Percentiles rank a stretch among this genome's conserved stretches.
phyloP scores from a whole-genome alignment of 768 basidiomycete species.

The Trametes meyenii region DNA sequence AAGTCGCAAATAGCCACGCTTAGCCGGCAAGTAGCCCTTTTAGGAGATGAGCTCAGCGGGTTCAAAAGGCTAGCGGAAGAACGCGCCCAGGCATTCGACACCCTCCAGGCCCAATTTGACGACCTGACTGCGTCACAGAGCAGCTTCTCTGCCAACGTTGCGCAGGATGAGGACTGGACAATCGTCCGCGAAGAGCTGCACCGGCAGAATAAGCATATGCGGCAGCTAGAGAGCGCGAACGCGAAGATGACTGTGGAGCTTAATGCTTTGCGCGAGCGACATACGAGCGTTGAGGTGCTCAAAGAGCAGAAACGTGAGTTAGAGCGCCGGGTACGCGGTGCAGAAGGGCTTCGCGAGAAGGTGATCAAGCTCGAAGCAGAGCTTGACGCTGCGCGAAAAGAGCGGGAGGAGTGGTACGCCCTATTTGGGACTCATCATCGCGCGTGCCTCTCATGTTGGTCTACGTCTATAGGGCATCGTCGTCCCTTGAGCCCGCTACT shows the following conservation, averaged over 20 bases:
- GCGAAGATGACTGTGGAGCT: slow-evolving; percentile 58
- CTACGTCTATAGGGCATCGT: slow-evolving; percentile 39
- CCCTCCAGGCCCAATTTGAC: slow-evolving; percentile 52
- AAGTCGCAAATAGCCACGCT: slow-evolving; percentile 54
- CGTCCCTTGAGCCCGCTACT: slow-evolving; percentile 36
- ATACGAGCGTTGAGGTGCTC: slow-evolving; percentile 68
- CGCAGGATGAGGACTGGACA: slow-evolving; percentile 58
- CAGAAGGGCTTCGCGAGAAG: slow-evolving; percentile 59
- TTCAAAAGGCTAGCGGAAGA: slow-evolving; percentile 45
- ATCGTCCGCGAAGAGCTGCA: slow-evolving; percentile 71
- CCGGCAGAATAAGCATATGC: slow-evolving; percentile 63
- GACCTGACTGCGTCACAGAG: slow-evolving; percentile 43
- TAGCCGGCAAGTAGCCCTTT: slow-evolving; percentile 45
- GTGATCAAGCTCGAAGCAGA: slow-evolving; percentile 65
- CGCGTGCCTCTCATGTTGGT: neutral
- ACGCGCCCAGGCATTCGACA: slow-evolving; percentile 43
- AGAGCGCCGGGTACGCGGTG: slow-evolving; percentile 50
- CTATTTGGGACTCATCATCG: neutral
- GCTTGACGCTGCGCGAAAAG: slow-evolving; percentile 58
- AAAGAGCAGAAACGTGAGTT: slow-evolving; percentile 73
- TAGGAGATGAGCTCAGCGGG: slow-evolving; percentile 52
- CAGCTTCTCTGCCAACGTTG: slow-evolving; percentile 29
- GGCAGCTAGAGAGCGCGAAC: slow-evolving; percentile 62
- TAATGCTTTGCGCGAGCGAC: slow-evolving; percentile 51
- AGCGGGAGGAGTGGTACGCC: slow-evolving; percentile 61